Conservation (phyloP, 192 early-diverging fungal genomes). For the Podila clonocystis region DNA sequence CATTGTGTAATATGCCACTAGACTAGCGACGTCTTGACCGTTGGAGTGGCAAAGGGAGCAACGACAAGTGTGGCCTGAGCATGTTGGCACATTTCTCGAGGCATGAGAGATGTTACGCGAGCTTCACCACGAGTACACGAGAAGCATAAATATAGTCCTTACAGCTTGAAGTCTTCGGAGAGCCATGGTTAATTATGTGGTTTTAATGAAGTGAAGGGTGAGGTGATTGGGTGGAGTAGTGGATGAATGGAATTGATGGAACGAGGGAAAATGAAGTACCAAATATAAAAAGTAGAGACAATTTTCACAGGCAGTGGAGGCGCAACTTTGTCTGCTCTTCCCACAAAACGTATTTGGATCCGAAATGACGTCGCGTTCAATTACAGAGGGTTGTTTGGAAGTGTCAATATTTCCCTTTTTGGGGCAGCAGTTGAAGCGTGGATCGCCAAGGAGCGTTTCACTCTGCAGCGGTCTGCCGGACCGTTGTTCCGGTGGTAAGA, state of each 20-base stretch:
- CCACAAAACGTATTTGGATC: neutral
- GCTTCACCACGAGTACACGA: too few species aligned
- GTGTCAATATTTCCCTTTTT: slow-evolving; percentile 2
- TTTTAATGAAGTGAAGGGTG: neutral
- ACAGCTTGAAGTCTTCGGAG: slow-evolving; percentile 47
- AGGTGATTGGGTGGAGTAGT: neutral
- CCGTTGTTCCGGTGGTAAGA: too few species aligned
- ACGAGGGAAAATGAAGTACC: neutral
- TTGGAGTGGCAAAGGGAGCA: neutral
- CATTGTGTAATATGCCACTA: too few species aligned
- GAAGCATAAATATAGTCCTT: neutral
- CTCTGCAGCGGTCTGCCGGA: too few species aligned
- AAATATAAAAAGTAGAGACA: neutral
- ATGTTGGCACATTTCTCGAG: neutral
- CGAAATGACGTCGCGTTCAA: neutral
- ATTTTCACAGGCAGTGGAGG: too few species aligned
- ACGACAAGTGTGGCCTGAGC: neutral
- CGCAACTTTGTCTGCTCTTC: neutral
- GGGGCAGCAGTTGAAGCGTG: too few species aligned
- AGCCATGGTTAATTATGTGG: slow-evolving; percentile 29
- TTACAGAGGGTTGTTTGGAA: neutral
- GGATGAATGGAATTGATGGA: neutral
- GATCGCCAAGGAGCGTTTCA: too few species aligned
- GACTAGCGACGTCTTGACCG: neutral
- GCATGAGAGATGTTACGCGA: too few species aligned